These are phyloP conservation scores for Pseudoneurospora amorphoporcata DNA, from an alignment of 495 filamentous ascomycete genomes.

Conservation along the genomic window DNA sequence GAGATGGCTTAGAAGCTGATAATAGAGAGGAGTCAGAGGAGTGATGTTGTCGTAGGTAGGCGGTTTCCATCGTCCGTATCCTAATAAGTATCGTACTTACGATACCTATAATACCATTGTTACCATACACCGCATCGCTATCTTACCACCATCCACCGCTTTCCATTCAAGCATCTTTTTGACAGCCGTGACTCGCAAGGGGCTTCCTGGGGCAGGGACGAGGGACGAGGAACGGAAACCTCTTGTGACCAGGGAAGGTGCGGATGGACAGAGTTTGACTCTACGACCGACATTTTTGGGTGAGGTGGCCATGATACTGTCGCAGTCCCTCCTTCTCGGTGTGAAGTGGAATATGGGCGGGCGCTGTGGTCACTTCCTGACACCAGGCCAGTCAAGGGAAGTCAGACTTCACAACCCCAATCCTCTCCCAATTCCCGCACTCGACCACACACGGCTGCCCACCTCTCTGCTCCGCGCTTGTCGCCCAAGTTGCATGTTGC, in stretches of 20 bases:
- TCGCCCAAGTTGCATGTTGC: not conserved
- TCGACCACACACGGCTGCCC: not conserved
- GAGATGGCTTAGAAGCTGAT: not conserved
- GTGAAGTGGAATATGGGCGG: not conserved
- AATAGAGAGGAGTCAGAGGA: not conserved
- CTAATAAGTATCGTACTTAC: not conserved
- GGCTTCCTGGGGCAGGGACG: not conserved
- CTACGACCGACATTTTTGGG: not conserved
- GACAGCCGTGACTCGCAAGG: not conserved
- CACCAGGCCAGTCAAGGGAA: not conserved
- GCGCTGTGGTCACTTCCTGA: not conserved
- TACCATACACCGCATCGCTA: not conserved
- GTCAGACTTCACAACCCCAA: not conserved
- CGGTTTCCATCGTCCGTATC: not conserved
- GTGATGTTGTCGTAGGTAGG: not conserved
- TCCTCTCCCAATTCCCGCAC: not conserved
- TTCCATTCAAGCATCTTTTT: not conserved
- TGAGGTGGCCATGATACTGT: not conserved
- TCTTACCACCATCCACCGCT: not conserved
- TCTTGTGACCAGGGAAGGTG: not conserved
- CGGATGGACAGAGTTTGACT: not conserved
- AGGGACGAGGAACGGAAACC: not conserved
- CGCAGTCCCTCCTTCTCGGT: not conserved
- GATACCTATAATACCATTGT: not conserved
- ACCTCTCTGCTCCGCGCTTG: not conserved